These are phyloP conservation scores for Candida maris DNA, from an alignment of 805 yeast species.

Conservation along the genomic window DNA sequence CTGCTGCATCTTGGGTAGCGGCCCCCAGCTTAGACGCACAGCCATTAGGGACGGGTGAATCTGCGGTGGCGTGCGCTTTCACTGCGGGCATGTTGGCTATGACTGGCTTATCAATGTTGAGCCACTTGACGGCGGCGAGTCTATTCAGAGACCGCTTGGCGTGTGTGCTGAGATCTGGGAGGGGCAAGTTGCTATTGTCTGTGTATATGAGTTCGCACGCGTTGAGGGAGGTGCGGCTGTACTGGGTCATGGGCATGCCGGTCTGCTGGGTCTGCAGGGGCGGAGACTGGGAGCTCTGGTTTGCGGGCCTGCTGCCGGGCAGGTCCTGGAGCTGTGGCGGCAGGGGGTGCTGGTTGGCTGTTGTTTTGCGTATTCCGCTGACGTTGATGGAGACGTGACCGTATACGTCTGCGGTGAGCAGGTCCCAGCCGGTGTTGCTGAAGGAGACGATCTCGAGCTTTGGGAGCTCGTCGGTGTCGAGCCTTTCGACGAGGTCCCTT, in stretches of 20 bases:
- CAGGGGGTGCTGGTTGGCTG: neutral
- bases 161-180: conserved; percentile 25
- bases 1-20: conserved; percentile 31
- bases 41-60: conserved; percentile 29
- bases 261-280: conserved; percentile 6
- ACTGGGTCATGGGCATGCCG: conserved; percentile 31
- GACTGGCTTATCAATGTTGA: conserved; percentile 66
- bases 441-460: conserved; percentile 49
- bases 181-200: conserved; percentile 30
- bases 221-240: conserved; percentile 35
- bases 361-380: conserved; percentile 43
- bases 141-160: conserved; percentile 20
- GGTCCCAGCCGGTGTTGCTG: conserved; percentile 76
- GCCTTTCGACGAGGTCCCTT: conserved; percentile 17
- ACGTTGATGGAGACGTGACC: conserved; percentile 63
- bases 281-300: conserved; percentile 15
- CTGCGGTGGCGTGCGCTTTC: conserved; percentile 27
- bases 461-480: conserved; percentile 16
- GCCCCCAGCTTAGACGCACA: conserved; percentile 35
- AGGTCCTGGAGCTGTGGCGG: conserved; percentile 12
- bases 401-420: conserved; percentile 69
- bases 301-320: conserved; percentile 17
- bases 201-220: conserved; percentile 46
- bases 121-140: conserved; percentile 63
- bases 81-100: conserved; percentile 58